Evolutionary conservation across 2,329 filamentous ascomycete species (phyloP).

Genomic region (Amauroascus verrucosus): DNA sequence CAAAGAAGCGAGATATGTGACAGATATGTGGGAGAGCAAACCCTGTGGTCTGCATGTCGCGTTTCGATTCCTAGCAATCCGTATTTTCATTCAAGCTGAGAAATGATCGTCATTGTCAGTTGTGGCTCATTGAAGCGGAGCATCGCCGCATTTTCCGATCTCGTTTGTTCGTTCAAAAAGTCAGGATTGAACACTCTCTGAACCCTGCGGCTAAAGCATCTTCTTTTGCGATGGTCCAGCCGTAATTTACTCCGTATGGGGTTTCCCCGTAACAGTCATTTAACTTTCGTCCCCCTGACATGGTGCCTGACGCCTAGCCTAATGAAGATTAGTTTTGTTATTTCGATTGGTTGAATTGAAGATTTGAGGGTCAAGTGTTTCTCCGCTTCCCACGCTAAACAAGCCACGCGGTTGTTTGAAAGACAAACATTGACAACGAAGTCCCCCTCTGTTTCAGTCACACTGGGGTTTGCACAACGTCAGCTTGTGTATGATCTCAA

Average conservation of each 20-base stretch:
- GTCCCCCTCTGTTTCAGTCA: not conserved
- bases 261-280: not conserved
- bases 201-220: not conserved
- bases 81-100: too few relatives aligned
- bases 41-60: too few relatives aligned
- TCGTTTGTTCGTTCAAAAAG: not conserved
- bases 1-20: too few relatives aligned
- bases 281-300: not conserved
- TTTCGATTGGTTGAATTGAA: not conserved
- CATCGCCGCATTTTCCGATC: not conserved
- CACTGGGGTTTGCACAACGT: not conserved
- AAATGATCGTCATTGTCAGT: too few relatives aligned
- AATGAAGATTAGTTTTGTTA: not conserved
- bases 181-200: not conserved
- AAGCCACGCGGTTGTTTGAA: slow-evolving; percentile 11
- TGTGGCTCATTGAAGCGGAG: too few relatives aligned
- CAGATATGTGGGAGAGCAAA: too few relatives aligned
- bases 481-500: not conserved
- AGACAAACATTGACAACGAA: not conserved
- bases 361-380: not conserved
- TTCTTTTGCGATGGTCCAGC: not conserved
- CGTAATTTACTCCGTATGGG: not conserved
- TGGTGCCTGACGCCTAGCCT: slow-evolving; percentile 11
- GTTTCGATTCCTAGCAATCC: too few relatives aligned
- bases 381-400: not conserved